These are phyloP conservation scores for Aspergillus intermedius DNA, from an alignment of 2,329 filamentous ascomycete species.

Conservation along the genomic window DNA sequence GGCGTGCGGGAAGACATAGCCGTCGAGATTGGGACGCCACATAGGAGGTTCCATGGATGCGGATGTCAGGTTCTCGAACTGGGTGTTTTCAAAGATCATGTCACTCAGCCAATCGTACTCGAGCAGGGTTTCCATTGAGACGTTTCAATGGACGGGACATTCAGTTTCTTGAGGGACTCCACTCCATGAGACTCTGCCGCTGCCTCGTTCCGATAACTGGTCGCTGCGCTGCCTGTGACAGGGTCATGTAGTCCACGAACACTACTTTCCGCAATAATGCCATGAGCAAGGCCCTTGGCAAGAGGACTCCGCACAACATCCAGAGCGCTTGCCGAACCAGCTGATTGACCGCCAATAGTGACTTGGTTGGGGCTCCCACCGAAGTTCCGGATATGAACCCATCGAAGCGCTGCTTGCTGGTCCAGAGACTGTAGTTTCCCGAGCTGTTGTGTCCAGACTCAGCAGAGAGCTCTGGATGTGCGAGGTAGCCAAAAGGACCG, in stretches of 20 bases:
- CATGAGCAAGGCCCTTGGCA: conserved; percentile 15
- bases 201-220: conserved; percentile 17
- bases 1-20: conserved; percentile 20
- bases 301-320: conserved; percentile 22
- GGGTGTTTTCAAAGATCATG: conserved; percentile 17
- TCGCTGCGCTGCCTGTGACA: conserved; percentile 19
- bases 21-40: conserved; percentile 24
- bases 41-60: conserved; percentile 14
- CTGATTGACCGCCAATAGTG: conserved; percentile 25
- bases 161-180: conserved; percentile 32
- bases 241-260: conserved; percentile 25
- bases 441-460: conserved; percentile 21
- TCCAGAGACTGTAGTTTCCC: conserved; percentile 25
- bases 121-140: conserved; percentile 33
- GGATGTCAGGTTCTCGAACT: conserved; percentile 15
- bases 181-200: conserved; percentile 17
- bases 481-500: conserved; percentile 30
- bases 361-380: conserved; percentile 17
- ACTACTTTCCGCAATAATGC: conserved; percentile 28
- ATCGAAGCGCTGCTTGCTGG: conserved; percentile 16
- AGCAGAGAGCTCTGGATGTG: conserved; percentile 17
- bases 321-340: conserved; percentile 23
- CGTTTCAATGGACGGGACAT: conserved; percentile 34
- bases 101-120: conserved; percentile 13
- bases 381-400: conserved; percentile 18